A percentile compares a stretch with the other conserved stretches of the same genome.
These are phyloP conservation scores for Argentina anserina DNA, from an alignment of 306 rosid species.

Conservation along the genomic window DNA sequence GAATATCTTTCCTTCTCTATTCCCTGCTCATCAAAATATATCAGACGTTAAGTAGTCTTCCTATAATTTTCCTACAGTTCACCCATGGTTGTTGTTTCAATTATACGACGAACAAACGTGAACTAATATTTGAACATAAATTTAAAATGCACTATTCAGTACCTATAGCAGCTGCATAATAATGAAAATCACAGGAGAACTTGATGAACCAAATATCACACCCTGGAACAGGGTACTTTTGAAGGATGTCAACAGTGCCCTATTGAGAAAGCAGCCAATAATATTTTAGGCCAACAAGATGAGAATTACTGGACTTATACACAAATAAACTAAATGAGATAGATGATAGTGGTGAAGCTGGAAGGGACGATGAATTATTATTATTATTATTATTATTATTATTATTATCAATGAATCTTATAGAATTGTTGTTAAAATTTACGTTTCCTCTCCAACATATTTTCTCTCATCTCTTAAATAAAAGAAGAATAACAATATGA, in stretches of 20 bases:
- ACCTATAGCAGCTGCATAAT: constrained; percentile 76
- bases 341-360: not conserved
- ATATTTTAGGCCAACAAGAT: constrained; percentile 9
- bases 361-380: not conserved
- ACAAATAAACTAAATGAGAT: not conserved
- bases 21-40: constrained; percentile 44
- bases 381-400: too few relatives aligned
- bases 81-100: too few relatives aligned
- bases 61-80: not conserved
- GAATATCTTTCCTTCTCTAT: constrained; percentile 81
- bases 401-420: too few relatives aligned
- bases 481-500: not conserved
- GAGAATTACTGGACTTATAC: not conserved
- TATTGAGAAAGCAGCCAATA: constrained; percentile 25
- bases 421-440: not conserved
- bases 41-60: not conserved
- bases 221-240: constrained; percentile 91
- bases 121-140: not conserved
- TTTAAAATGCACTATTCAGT: constrained; percentile 8
- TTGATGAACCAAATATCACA: constrained; percentile 99
- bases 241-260: constrained; percentile 90
- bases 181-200: constrained; percentile 90
- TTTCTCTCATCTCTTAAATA: not conserved
- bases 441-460: not conserved
- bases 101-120: not conserved